Base-by-base conservation (phyloP, 352 stramenopile species). In the Globisporangium acanthophoron region DNA sequence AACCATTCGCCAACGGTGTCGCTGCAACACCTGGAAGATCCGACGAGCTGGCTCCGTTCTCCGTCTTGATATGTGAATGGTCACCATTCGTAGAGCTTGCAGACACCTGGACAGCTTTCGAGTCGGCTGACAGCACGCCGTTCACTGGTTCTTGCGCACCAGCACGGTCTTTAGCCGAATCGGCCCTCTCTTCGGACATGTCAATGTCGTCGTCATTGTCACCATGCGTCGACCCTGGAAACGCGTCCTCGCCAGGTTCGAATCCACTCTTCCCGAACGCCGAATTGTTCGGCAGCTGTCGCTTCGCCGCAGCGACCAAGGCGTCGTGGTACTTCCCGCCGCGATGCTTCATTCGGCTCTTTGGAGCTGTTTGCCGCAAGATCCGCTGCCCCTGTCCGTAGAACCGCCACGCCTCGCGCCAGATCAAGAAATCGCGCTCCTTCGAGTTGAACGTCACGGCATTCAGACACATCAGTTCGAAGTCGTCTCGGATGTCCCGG, bases 391-490 rank as follows among this genome's bases (percentile, higher is more conserved):
- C 87, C 61, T 89, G 83, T 2, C 89, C 76, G 60, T 97, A 96
- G 63, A 96, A 98, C 31, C 91, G 71, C 78, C 92, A 97, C 4
- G 93, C 90, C 66, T 97, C 90, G 24, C 88, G 88, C 92, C 92
- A 98, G 63, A 97, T 90, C 29, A 92, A 48, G 43, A 92, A 96
- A 20, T 96, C 80, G 8, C 81, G 81, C 49, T 94, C 86, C 37
- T 90, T 85, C 1, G 79, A 86, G 69, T 99, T 99, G 69, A 98
- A 99, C 31, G 91, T 97, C 8, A 98, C 78, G 0, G 95, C 95
- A 63, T 99, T 99, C 20, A 97, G 65, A 24, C 93, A 97, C 71
- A 99, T 94, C 7, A 98, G 71, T 69, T 98, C 96, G 59, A 98
- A 98, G 59, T 98, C 88, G 55, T 96, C 80, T 12, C 88, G 80